Evolutionary conservation across 805 yeast species (phyloP).

Genomic region (Metschnikowia drakensbergensis): DNA sequence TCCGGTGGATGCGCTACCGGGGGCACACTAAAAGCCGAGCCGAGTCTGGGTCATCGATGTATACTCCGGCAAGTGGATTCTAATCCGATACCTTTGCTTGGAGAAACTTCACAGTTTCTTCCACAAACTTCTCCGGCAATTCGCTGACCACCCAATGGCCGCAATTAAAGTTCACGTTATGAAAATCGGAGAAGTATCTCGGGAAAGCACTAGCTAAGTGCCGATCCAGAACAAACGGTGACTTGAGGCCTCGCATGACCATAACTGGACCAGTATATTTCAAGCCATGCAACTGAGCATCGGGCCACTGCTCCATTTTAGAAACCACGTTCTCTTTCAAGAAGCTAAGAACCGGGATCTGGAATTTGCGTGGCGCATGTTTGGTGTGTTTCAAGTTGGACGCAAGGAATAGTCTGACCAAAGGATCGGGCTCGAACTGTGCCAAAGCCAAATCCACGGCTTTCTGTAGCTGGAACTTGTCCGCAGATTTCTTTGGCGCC

Average conservation of each 20-base stretch:
- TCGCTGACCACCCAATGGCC: constrained; percentile 43
- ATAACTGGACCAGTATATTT: constrained; percentile 32
- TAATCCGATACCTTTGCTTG: neutral
- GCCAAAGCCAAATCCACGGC: constrained; percentile 22
- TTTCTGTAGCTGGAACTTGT: constrained; percentile 4
- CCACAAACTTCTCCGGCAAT: constrained; percentile 30
- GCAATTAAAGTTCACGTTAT: constrained; percentile 21
- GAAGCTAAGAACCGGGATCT: constrained; percentile 17
- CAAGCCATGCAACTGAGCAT: constrained; percentile 10
- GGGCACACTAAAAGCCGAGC: no score
- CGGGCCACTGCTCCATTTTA: constrained; percentile 18
- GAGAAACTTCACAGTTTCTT: constrained; percentile 10
- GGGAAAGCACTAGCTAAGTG: constrained; percentile 22
- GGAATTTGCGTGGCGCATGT: constrained; percentile 6
- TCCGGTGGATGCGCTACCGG: no score
- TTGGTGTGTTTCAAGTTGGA: constrained; percentile 30
- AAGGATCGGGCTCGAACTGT: constrained; percentile 22
- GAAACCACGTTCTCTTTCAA: constrained; percentile 11
- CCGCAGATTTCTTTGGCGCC: constrained; percentile 3
- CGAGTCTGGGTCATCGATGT: no score
- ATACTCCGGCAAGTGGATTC: no score
- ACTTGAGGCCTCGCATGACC: constrained; percentile 42
- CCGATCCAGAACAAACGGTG: constrained; percentile 38
- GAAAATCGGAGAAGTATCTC: constrained; percentile 23
- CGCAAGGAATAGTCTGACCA: constrained; percentile 35